Conservation (phyloP, 163 green algal species). For the Coccomyxa subellipsoidea region DNA sequence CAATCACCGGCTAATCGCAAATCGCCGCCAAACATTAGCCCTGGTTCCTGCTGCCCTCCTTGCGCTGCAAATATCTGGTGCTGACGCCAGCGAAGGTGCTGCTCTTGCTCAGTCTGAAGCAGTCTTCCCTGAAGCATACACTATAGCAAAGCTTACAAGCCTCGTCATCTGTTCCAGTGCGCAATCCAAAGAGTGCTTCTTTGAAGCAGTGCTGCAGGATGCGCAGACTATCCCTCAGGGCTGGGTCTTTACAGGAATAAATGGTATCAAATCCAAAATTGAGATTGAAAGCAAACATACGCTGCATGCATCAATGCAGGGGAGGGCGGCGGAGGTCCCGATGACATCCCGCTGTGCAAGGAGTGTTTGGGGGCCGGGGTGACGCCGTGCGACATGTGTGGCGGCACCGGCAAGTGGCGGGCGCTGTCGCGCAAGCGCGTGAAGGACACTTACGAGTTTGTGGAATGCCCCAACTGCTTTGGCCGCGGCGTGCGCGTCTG, state of each 20-base stretch:
- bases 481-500: constrained; percentile 88
- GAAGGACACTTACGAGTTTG: constrained; percentile 97
- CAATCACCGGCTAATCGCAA: neutral
- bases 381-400: constrained; percentile 95
- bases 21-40: neutral
- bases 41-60: neutral
- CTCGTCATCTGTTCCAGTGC: no score
- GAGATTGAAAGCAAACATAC: no score
- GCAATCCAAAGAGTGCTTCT: no score
- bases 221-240: no score
- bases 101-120: neutral
- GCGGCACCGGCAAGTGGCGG: constrained; percentile 95
- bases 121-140: no score
- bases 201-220: no score
- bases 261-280: no score
- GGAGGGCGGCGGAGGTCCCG: neutral
- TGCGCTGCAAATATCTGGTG: neutral
- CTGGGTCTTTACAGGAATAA: no score
- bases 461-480: constrained; percentile 96
- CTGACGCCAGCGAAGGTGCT: neutral
- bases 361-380: constrained; percentile 82
- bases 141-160: no score
- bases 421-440: constrained; percentile 78
- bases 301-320: no score
- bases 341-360: constrained; percentile 40